Evolutionary conservation across 768 basidiomycete genomes (phyloP).

Genomic region (Tricholomella constricta): DNA sequence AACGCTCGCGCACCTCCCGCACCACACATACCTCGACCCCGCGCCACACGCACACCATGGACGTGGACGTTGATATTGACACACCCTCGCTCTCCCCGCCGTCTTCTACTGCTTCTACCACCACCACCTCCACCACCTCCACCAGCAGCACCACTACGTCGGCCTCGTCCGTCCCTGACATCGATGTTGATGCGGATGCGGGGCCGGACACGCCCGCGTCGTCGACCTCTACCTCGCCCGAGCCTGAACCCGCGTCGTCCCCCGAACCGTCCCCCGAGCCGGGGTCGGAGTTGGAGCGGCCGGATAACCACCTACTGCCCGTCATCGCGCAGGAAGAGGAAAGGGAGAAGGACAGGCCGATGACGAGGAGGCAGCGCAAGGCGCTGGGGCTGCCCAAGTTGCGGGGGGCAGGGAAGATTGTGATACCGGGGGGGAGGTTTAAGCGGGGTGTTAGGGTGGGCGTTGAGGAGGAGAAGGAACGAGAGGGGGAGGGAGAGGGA

Average conservation of each 20-base stretch:
- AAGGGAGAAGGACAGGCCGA: slow-evolving; percentile 30
- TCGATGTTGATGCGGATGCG: not conserved
- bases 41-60: slow-evolving; percentile 9
- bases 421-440: slow-evolving; percentile 64
- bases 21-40: not conserved
- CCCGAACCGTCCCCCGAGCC: slow-evolving; percentile 26
- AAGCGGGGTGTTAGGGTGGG: slow-evolving; percentile 20
- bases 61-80: slow-evolving; percentile 18
- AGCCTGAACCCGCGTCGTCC: slow-evolving; percentile 1
- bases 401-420: slow-evolving; percentile 62
- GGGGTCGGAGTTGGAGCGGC: not conserved
- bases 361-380: slow-evolving; percentile 73
- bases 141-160: slow-evolving; percentile 18
- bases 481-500: slow-evolving; percentile 29
- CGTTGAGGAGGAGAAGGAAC: slow-evolving; percentile 33
- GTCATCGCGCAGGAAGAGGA: slow-evolving; percentile 1
- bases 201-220: not conserved
- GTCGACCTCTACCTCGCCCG: not conserved
- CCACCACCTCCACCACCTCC: slow-evolving; percentile 14
- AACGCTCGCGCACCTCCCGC: not conserved
- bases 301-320: not conserved
- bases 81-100: slow-evolving; percentile 27
- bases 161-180: not conserved
- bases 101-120: slow-evolving; percentile 7
- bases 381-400: slow-evolving; percentile 66